Percentiles rank a stretch among this genome's conserved stretches.
phyloP scores from a whole-genome alignment of 192 early-diverging fungal genomes.

The Anaeromyces robustus region DNA sequence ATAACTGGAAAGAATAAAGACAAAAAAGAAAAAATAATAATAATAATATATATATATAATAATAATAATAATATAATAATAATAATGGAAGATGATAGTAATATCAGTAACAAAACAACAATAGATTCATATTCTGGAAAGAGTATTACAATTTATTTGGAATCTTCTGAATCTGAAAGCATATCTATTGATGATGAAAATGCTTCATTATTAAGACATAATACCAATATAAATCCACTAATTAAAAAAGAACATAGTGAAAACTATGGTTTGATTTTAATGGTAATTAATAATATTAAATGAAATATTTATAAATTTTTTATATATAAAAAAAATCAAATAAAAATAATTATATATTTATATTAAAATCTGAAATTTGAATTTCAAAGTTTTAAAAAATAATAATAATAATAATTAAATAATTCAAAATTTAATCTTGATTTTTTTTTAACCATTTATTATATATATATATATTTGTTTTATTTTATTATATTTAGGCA shows the following conservation, averaged over 20 bases:
- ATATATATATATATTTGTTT: too few species aligned
- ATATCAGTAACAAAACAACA: not conserved
- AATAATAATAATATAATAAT: not conserved
- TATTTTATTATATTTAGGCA: conserved; percentile 23
- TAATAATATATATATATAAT: not conserved
- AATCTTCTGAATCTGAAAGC: not conserved
- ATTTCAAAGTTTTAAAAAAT: too few species aligned
- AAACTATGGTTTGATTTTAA: not conserved
- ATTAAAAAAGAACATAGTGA: not conserved
- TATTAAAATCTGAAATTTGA: too few species aligned
- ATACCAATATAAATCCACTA: not conserved
- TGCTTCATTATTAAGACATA: not conserved
- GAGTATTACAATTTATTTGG: not conserved
- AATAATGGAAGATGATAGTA: not conserved
- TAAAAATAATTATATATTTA: too few species aligned
- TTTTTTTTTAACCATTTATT: too few species aligned
- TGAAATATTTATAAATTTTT: too few species aligned
- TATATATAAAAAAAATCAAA: too few species aligned
- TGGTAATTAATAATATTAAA: not conserved
- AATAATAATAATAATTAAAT: too few species aligned
- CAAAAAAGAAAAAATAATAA: too few species aligned
- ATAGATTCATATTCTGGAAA: not conserved
- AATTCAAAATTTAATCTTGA: too few species aligned
- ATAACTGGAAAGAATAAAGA: too few species aligned
- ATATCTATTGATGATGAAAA: not conserved